phyloP scores from a whole-genome alignment of 1,284 basidiomycete species.

The Ustilago lituana region DNA sequence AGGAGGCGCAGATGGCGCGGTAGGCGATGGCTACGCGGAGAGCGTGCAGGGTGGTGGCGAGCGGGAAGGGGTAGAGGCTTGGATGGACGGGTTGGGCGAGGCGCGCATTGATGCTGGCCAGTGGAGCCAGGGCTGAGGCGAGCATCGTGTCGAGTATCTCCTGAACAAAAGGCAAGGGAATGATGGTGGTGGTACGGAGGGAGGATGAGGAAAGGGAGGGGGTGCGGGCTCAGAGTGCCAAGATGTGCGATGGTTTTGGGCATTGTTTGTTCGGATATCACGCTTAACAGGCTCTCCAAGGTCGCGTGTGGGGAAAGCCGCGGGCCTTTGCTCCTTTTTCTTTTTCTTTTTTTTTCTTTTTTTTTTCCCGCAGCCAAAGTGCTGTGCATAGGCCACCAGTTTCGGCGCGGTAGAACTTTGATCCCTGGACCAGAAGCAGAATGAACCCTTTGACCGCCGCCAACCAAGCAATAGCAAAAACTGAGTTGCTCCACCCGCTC shows the following conservation, averaged over 20 bases:
- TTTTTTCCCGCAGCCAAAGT: no score
- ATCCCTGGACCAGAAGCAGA: constrained; percentile 1
- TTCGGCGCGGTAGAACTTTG: constrained; percentile 19
- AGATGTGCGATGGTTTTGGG: no score
- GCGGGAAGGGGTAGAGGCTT: constrained; percentile 52
- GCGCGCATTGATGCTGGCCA: constrained; percentile 43
- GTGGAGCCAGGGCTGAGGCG: constrained; percentile 30
- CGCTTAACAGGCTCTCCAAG: constrained; percentile 1
- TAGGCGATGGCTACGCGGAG: constrained; percentile 53
- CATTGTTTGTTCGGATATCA: constrained; percentile 38
- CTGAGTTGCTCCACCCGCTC: not conserved
- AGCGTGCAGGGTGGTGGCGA: constrained; percentile 52
- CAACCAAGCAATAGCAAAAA: no score
- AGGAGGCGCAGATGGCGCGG: constrained; percentile 34
- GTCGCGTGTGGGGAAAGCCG: constrained; percentile 10
- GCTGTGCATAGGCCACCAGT: not conserved
- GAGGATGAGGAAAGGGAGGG: not conserved
- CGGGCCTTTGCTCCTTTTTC: no score
- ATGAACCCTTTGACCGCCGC: no score
- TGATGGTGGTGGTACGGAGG: not conserved
- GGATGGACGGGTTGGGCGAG: constrained; percentile 46
- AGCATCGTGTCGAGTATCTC: constrained; percentile 24
- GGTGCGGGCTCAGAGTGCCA: not conserved
- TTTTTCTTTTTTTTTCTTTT: no score
- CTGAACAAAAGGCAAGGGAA: not conserved